Percentiles rank a stretch among this genome's conserved stretches.
Conservation (phyloP, 257 asterid genomes). For the Asclepias syriaca region DNA sequence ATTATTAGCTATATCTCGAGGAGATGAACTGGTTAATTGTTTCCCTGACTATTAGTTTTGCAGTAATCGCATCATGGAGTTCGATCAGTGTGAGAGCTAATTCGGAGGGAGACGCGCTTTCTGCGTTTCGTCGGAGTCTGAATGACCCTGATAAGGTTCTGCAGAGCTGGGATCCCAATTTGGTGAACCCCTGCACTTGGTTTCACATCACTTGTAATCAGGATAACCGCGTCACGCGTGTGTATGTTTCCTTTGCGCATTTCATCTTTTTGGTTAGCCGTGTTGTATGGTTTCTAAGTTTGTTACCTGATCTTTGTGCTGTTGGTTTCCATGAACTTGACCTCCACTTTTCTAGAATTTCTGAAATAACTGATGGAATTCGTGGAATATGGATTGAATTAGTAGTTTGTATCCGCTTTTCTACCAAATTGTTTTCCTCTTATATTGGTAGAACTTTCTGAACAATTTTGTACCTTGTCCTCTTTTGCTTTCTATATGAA, state of each 20-base stretch:
- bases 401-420: too few species aligned
- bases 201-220: constrained; percentile 57
- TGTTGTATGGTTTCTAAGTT: not conserved
- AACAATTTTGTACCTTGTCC: not conserved
- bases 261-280: not conserved
- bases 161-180: constrained; percentile 91
- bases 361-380: not conserved
- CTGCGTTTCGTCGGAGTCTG: constrained; percentile 67
- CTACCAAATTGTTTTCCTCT: not conserved
- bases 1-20: not conserved
- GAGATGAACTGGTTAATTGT: not conserved
- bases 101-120: constrained; percentile 78
- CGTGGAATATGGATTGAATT: not conserved
- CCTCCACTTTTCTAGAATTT: not conserved
- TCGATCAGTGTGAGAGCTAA: constrained; percentile 19
- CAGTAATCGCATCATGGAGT: constrained; percentile 14
- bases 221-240: constrained; percentile 39
- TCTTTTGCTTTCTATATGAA: not conserved
- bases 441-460: not conserved
- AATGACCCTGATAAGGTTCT: constrained; percentile 73
- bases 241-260: constrained; percentile 19
- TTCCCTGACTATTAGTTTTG: constrained; percentile 12
- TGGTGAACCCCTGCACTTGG: constrained; percentile 84
- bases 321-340: too few species aligned
- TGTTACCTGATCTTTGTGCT: not conserved